These are phyloP conservation scores for Aspergillus sparsus DNA, from an alignment of 495 filamentous ascomycete species.

Conservation along the genomic window DNA sequence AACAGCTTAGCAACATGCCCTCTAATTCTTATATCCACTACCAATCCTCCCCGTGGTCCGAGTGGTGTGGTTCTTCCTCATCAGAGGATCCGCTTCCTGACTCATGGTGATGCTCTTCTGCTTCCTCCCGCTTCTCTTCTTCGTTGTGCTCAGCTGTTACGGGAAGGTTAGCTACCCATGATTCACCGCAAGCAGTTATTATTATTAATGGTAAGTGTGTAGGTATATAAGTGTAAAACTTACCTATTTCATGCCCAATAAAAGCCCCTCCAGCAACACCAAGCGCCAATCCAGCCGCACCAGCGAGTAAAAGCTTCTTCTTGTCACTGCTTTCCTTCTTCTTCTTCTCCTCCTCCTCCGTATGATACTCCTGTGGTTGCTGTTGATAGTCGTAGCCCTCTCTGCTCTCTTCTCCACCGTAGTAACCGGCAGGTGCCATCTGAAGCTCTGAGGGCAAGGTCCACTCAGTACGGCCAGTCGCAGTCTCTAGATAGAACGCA, in stretches of 20 bases:
- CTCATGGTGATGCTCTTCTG: conserved; percentile 14
- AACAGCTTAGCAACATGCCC: neutral
- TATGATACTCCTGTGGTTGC: conserved; percentile 8
- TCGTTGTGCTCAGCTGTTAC: conserved; percentile 14
- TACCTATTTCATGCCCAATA: conserved; percentile 55
- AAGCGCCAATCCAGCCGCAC: conserved; percentile 56
- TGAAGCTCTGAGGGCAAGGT: conserved; percentile 44
- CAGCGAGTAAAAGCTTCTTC: conserved; percentile 50
- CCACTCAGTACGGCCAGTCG: conserved; percentile 62
- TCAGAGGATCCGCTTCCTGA: neutral
- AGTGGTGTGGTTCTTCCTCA: conserved; percentile 44
- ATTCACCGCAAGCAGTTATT: neutral
- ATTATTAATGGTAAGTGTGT: neutral
- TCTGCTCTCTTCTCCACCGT: neutral
- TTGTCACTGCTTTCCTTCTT: conserved; percentile 48
- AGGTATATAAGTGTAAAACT: conserved; percentile 20
- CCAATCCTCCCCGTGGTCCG: conserved; percentile 28
- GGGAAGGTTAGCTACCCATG: conserved; percentile 4
- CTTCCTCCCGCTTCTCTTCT: conserved; percentile 10
- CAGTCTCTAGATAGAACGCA: conserved; percentile 61
- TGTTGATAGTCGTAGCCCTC: neutral
- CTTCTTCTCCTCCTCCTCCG: conserved; percentile 38
- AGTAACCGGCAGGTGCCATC: conserved; percentile 22
- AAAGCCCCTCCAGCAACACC: conserved; percentile 59
- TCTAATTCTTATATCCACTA: neutral